Evolutionary conservation across 2,329 filamentous ascomycete genomes (phyloP).

Genomic region (Fusarium decemcellulare): DNA sequence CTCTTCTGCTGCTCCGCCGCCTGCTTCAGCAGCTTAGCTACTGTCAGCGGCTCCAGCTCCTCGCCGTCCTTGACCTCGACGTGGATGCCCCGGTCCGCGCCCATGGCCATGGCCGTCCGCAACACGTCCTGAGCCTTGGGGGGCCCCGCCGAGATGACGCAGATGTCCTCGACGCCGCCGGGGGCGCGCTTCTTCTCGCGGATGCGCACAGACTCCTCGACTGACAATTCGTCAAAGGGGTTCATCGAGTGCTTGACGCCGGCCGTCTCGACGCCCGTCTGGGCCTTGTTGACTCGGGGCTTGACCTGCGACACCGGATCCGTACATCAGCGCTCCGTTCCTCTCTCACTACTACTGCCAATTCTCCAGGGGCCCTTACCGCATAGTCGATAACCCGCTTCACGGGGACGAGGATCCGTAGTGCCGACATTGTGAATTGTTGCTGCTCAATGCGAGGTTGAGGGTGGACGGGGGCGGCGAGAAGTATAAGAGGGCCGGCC

Average conservation of each 20-base stretch:
- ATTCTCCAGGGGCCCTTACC: constrained; percentile 61
- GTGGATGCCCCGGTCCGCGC: constrained; percentile 92
- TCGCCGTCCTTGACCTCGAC: constrained; percentile 84
- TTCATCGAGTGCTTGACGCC: constrained; percentile 99
- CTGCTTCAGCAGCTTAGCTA: constrained; percentile 89
- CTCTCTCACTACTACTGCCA: constrained; percentile 3
- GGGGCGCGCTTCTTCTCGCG: constrained; percentile 85
- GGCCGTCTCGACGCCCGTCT: constrained; percentile 90
- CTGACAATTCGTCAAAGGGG: constrained; percentile 97
- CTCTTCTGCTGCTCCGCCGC: constrained; percentile 87
- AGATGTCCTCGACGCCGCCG: constrained; percentile 89
- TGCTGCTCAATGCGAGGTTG: constrained; percentile 44
- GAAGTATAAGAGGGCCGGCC: constrained; percentile 35
- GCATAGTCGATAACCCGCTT: constrained; percentile 92
- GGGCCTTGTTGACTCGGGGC: constrained; percentile 77
- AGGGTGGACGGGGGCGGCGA: constrained; percentile 40
- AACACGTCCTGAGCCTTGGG: constrained; percentile 90
- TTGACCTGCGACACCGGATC: constrained; percentile 66
- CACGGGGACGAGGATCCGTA: constrained; percentile 84
- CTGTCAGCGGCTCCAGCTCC: constrained; percentile 88
- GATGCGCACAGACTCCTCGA: constrained; percentile 96
- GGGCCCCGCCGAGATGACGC: constrained; percentile 89
- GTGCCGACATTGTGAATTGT: constrained; percentile 67
- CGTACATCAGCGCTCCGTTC: constrained; percentile 23
- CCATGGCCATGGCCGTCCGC: constrained; percentile 98